These are phyloP conservation scores for Mallotus repandus DNA, from an alignment of 441 rosid genomes.

Conservation along the genomic window DNA sequence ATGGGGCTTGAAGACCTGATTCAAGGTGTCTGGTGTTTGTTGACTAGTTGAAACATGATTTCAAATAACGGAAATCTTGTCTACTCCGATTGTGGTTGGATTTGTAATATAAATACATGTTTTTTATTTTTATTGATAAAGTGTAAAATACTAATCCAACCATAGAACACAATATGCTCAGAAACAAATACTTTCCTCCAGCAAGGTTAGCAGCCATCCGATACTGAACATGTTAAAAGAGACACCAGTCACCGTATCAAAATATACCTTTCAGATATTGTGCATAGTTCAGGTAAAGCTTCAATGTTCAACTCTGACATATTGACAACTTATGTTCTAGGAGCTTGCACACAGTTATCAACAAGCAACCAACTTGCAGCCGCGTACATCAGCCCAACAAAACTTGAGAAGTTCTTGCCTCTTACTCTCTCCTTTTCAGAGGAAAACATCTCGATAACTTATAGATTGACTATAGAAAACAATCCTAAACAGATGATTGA, in stretches of 20 bases:
- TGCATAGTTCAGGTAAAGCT: neutral
- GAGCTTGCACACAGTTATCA: neutral
- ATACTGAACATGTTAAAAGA: no score
- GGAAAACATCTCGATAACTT: conserved; percentile 1
- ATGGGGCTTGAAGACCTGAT: neutral
- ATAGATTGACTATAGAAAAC: conserved; percentile 16
- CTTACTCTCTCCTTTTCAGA: neutral
- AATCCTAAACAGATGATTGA: conserved; percentile 56
- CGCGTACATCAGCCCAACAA: neutral
- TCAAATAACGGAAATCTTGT: neutral
- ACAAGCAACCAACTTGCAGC: neutral
- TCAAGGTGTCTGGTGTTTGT: neutral
- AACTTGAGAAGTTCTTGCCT: neutral
- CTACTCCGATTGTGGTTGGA: no score
- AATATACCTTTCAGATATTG: neutral
- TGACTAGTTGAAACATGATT: neutral
- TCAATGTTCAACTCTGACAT: neutral
- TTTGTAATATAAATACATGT: no score
- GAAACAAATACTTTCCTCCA: neutral
- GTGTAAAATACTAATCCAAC: no score
- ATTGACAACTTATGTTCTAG: neutral
- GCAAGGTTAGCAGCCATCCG: no score
- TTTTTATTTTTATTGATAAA: no score
- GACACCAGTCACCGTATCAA: no score
- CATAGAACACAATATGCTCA: no score